Percentiles rank a stretch among this genome's conserved stretches.
phyloP scores from a whole-genome alignment of 2,329 filamentous ascomycete species.

The Phyllosticta capitalensis region DNA sequence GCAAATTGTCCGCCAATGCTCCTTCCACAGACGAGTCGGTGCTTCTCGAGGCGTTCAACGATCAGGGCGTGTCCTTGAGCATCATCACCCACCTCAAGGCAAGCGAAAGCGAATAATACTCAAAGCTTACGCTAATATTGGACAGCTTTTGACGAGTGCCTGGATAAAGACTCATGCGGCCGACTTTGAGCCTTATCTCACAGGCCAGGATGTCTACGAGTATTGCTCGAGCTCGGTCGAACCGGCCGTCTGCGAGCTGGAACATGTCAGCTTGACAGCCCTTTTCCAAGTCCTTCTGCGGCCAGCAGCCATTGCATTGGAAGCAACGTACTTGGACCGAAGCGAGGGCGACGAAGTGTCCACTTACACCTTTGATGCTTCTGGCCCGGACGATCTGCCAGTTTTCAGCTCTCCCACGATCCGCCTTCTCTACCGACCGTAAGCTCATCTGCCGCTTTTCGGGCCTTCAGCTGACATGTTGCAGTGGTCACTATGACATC shows the following conservation, averaged over 20 bases:
- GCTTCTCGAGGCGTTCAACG: constrained; percentile 64
- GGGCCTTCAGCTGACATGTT: constrained; percentile 15
- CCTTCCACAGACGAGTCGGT: constrained; percentile 43
- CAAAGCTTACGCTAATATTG: constrained; percentile 11
- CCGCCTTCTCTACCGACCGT: constrained; percentile 58
- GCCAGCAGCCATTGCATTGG: constrained; percentile 67
- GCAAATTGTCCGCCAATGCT: constrained; percentile 48
- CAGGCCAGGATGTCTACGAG: constrained; percentile 46
- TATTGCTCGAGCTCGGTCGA: constrained; percentile 67
- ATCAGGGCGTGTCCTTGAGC: constrained; percentile 53
- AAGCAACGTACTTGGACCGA: constrained; percentile 85
- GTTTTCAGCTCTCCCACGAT: constrained; percentile 50
- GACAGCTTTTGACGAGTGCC: constrained; percentile 67
- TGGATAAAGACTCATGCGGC: constrained; percentile 69
- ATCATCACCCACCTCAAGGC: constrained; percentile 78
- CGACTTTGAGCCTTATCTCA: constrained; percentile 64
- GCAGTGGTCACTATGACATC: constrained; percentile 82
- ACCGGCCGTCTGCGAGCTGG: constrained; percentile 71
- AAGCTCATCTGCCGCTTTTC: constrained; percentile 23
- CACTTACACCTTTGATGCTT: constrained; percentile 52
- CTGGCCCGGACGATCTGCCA: constrained; percentile 34
- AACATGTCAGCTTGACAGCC: constrained; percentile 74
- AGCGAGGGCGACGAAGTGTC: constrained; percentile 71
- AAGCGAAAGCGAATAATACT: constrained; percentile 1
- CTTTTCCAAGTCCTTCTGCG: constrained; percentile 72